Base-by-base conservation (phyloP, 2,329 filamentous ascomycete genomes). In the Alternaria tenuissima region DNA sequence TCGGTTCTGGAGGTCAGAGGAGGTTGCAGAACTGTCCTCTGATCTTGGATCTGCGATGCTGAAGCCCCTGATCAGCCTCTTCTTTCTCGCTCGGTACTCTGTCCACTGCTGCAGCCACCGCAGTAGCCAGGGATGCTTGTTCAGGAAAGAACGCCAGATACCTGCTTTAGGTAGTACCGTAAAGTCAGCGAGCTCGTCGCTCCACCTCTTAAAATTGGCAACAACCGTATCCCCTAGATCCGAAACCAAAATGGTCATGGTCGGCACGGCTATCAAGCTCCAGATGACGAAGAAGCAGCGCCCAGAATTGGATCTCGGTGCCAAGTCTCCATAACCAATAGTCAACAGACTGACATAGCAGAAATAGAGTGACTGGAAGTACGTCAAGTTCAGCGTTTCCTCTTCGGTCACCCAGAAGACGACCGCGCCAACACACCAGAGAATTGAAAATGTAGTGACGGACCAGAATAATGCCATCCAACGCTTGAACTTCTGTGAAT, bases 251-350 rank as follows among this genome's bases (percentile, higher is more conserved):
- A 96, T 89, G 0, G 94, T 96, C 86, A 94, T 94, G 2, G 91
- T 94, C 0, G 94, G 94, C 3, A 97, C 84, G 0, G 93, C 93
- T 26, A 97, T 85, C 1, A 97, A 77, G 14, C 89, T 92, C 94
- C 94, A 97, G 57, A 97, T 89, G n/a, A 97, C 91, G 70, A 96
- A 97, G 76, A 97, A 96, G 0, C 91, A 88, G 55, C 91, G 89
- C 1, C 91, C 92, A 0, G 89, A 85, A 64, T 93, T 94, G 2
- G 89, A 91, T n/a, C 88, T 82, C 0, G 93, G 93, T 1, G 89
- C 88, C 5, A 90, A 78, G 66, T 96, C 93, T 4, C 94, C 94
- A 69, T 96, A 97, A 1, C 94, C 94, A 38, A 97, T 91, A 0
- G 94, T 97, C 2, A 93, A 83, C 24, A 97, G 85, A 3, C 89